These are phyloP conservation scores for Naganishia friedmannii DNA, from an alignment of 768 basidiomycete genomes.

Conservation along the genomic window DNA sequence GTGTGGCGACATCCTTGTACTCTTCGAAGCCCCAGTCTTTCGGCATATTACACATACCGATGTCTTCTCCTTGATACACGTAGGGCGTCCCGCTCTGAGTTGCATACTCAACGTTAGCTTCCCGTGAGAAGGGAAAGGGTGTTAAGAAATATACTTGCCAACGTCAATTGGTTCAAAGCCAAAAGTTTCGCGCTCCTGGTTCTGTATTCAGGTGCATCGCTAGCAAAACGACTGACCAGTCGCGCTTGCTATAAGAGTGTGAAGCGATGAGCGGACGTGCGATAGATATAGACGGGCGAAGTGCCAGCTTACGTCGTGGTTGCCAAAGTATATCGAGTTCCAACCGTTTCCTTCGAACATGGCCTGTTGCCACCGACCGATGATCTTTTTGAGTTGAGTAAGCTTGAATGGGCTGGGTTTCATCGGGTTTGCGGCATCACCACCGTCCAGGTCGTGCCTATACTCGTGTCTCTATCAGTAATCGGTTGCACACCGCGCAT, in stretches of 20 bases:
- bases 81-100: slow-evolving; percentile 11
- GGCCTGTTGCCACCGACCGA: slow-evolving; percentile 60
- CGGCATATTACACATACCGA: slow-evolving; percentile 59
- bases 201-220: slow-evolving; percentile 63
- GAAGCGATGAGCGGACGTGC: not conserved
- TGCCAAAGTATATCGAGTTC: slow-evolving; percentile 57
- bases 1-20: slow-evolving; percentile 66
- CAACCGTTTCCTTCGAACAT: slow-evolving; percentile 64
- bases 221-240: slow-evolving; percentile 65
- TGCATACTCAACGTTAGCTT: not conserved
- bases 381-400: slow-evolving; percentile 57
- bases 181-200: slow-evolving; percentile 64
- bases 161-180: slow-evolving; percentile 61
- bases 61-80: slow-evolving; percentile 67
- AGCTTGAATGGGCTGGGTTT: slow-evolving; percentile 57
- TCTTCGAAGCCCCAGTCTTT: slow-evolving; percentile 65
- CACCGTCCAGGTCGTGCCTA: slow-evolving; percentile 51
- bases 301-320: slow-evolving; percentile 1
- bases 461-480: not conserved
- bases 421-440: slow-evolving; percentile 54
- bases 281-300: not conserved
- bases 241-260: slow-evolving; percentile 46
- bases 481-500: slow-evolving; percentile 36
- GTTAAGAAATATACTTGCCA: not conserved
- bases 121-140: not conserved